Evolutionary conservation across 192 early-diverging fungal genomes (phyloP), one percentile per base, ranked within the genome.

Genomic region (Powellomyces hirtus): DNA sequence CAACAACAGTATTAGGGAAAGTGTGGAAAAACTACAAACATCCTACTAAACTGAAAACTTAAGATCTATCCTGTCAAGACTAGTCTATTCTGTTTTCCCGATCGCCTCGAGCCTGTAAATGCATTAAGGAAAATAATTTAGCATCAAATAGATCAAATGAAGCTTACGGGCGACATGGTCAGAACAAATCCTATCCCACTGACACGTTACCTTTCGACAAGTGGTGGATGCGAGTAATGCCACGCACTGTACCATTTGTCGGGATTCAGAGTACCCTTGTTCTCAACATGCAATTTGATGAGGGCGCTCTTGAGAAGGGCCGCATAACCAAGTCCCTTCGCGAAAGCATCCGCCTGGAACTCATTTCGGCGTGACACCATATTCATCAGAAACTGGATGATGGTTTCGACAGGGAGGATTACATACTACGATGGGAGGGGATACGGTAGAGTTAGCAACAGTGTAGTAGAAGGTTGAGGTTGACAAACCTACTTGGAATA

Each of bases 331-430:
- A 95, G 79, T 50, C 89, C 86, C 70, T 91, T 88, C 5, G 92
- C 94, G 76, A 85, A 98, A 10, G 83, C 86, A 72, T 98, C 96
- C 4, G 95, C 95, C 75, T 97, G 86, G 71, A 92, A 98, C 79
- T 98, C 96, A 70, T 98, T 85, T 63, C 84, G 77, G 31, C 96
- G 83, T 30, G 91, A 92, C 64, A 93, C 74, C 5, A 91, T 79
- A 62, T 97, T 95, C 66, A 76, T 86, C 24, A 86, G 70, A 72
- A 98, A 95, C 4, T 75, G 70, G 31, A 93, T 76, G 37, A 92
- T 58, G 45, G 84, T 85, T 42, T 92, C 93, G 30, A 94, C 78
- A 11, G 96, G 94, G 18, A 83, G 74, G 76, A 92, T 93, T 14
- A 94, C 70, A 53, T 86, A 92, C 73, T 75, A 27, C 16, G 13